Evolutionary conservation across 1,284 basidiomycete species (phyloP), one percentile per base, ranked within the genome.

Genomic region (Marasmius oreades): DNA sequence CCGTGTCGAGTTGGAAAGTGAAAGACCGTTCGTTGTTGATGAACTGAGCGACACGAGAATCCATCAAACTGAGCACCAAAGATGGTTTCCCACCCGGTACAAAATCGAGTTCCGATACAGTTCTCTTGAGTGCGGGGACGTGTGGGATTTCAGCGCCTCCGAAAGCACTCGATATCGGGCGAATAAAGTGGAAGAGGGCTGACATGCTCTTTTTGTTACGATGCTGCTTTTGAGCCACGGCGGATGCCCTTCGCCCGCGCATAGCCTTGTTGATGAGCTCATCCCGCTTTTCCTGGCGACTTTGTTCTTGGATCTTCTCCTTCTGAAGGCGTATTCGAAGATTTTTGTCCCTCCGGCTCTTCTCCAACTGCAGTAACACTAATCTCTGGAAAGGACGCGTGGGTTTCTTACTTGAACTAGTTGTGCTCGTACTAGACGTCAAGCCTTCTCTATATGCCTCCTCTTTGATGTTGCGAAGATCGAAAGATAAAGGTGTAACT

Each of bases 171-270:
- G 90, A 93, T 57, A 92, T 85, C 0, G 90, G 90, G n/a, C 90
- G 81, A 84, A 92, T 91, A 68, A 92, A 77, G 61, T 86, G 86
- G 70, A 92, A 80, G 69, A 93, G 86, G 0, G 86, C 86, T 11
- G 82, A 90, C 76, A 90, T 86, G 72, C 88, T 90, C 72, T 90
- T 90, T 78, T 92, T 92, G 70, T 87, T 84, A 22, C 88, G 79
- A 61, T 90, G 87, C 59, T 88, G 85, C 68, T 90, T 89, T 62
- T 79, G 80, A 18, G 70, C 66, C 5, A 67, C 66, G 0, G 71
- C 67, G 52, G 74, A 67, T 20, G 77, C 73, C 61, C 81, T 81
- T 58, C 79, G 79, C 23, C 80, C 78, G 12, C 81, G 76, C 86
- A 90, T 89, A 3, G 86, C 86, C 64, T 80, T 82, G 64, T 81